Conservation (phyloP, 2,329 filamentous ascomycete genomes). For the Epichloe aotearoae region DNA sequence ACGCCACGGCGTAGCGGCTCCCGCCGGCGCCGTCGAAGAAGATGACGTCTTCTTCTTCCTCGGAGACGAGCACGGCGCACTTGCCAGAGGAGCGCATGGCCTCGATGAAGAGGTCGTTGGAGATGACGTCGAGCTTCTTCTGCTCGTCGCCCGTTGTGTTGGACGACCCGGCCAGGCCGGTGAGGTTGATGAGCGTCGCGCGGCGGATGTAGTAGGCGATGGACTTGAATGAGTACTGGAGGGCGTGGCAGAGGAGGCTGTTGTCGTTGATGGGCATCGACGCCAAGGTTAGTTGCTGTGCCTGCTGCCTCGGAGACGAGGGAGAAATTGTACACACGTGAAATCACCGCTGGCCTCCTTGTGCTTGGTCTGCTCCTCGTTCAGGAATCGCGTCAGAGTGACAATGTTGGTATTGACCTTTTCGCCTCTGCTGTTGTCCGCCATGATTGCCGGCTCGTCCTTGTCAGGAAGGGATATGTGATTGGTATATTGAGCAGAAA, state of each 20-base stretch:
- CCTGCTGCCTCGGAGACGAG: no score
- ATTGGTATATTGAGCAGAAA: no score
- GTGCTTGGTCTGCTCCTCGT: constrained; percentile 88
- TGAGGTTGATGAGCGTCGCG: constrained; percentile 88
- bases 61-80: constrained; percentile 86
- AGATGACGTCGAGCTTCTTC: constrained; percentile 99
- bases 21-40: constrained; percentile 65
- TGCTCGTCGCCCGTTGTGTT: constrained; percentile 97
- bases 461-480: no score
- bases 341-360: constrained; percentile 96
- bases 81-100: constrained; percentile 89
- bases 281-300: background rate
- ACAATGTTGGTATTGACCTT: constrained; percentile 93
- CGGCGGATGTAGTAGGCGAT: constrained; percentile 99
- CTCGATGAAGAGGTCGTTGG: constrained; percentile 93
- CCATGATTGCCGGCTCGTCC: constrained; percentile 14
- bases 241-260: constrained; percentile 88
- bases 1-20: constrained; percentile 85
- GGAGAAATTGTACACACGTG: constrained; percentile 48
- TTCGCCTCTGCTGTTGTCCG: constrained; percentile 40
- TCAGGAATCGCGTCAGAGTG: constrained; percentile 89
- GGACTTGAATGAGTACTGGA: constrained; percentile 99
- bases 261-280: background rate
- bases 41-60: constrained; percentile 91
- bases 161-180: constrained; percentile 83